Conservation (phyloP, 495 filamentous ascomycete genomes). For the Penicillium fimorum region DNA sequence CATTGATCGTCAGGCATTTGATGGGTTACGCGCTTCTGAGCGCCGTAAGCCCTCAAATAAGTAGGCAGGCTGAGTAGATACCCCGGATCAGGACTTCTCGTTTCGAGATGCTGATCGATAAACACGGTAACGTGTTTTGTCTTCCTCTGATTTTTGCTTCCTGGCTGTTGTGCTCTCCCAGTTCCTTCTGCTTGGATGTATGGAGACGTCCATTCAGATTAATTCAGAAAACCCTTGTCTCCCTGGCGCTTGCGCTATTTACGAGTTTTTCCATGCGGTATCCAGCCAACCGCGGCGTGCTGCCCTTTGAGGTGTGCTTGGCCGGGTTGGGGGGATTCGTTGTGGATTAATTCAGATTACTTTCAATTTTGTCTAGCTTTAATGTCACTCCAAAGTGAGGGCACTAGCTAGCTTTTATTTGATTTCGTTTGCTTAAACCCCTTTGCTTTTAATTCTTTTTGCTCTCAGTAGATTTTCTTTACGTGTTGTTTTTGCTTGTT, state of each 20-base stretch:
- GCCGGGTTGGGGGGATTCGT: neutral
- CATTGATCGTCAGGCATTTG: neutral
- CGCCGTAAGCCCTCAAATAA: neutral
- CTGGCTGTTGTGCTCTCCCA: neutral
- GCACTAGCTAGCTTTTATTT: neutral
- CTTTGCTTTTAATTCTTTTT: neutral
- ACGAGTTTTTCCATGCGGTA: neutral
- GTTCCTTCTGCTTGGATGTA: conserved; percentile 1
- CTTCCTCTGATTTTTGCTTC: neutral
- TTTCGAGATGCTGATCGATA: neutral
- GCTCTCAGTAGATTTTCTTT: neutral
- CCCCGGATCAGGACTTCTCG: neutral
- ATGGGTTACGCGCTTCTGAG: neutral
- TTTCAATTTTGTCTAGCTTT: neutral
- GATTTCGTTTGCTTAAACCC: neutral
- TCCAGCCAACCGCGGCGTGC: neutral
- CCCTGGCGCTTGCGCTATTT: neutral
- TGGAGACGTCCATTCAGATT: neutral
- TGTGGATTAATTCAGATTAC: neutral
- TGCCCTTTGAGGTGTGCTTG: neutral
- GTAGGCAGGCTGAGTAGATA: neutral
- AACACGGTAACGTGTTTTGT: neutral
- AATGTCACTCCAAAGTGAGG: neutral
- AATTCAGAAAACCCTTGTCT: neutral
- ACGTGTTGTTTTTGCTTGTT: neutral